These are phyloP conservation scores for Saccharomycopsis sp. DNA, from an alignment of 805 yeast species.

Conservation along the genomic window DNA sequence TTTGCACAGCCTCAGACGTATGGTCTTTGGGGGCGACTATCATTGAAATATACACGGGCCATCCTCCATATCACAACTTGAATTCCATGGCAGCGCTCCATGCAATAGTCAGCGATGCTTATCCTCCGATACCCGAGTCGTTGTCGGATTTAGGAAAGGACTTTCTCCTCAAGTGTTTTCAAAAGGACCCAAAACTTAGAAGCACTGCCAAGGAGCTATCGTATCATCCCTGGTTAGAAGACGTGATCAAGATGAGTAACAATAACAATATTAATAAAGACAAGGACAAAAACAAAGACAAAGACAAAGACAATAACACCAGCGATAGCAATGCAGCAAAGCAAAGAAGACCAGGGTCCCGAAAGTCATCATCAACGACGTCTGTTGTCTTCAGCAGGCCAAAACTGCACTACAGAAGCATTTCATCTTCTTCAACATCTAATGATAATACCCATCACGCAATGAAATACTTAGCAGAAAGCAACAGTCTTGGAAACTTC, in stretches of 20 bases:
- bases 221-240: constrained; percentile 52
- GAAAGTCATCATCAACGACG: too few species aligned
- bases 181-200: constrained; percentile 55
- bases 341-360: too few species aligned
- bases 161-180: constrained; percentile 60
- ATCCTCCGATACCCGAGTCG: constrained; percentile 56
- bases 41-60: constrained; percentile 74
- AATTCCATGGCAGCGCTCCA: constrained; percentile 74
- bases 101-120: constrained; percentile 70
- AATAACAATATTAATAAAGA: too few species aligned
- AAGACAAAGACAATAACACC: too few species aligned
- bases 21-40: constrained; percentile 96
- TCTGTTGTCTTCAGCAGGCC: too few species aligned
- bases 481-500: too few species aligned
- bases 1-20: constrained; percentile 80
- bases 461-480: background rate
- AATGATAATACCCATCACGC: background rate
- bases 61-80: constrained; percentile 77
- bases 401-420: too few species aligned
- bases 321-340: too few species aligned
- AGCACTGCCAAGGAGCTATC: constrained; percentile 45
- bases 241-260: too few species aligned
- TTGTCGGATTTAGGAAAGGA: constrained; percentile 39
- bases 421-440: too few species aligned
- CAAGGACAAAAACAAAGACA: too few species aligned